phyloP scores from a whole-genome alignment of 768 basidiomycete genomes.

The Leccinellum rugosiceps region DNA sequence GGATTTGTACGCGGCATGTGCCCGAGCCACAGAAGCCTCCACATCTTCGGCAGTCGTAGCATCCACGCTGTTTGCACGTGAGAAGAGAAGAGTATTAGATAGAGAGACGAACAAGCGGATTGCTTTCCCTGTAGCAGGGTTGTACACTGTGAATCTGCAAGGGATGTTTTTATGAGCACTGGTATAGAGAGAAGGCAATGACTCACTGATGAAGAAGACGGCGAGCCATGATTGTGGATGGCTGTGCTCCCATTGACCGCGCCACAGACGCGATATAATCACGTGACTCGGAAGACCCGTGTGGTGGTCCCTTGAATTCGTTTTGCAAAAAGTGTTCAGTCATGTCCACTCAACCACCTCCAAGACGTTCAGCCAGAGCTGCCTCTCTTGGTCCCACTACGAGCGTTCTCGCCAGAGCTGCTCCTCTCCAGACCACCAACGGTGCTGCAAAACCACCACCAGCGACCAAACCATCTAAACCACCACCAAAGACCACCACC shows the following conservation, averaged over 20 bases:
- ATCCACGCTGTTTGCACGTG: constrained; percentile 42
- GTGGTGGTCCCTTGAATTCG: neutral
- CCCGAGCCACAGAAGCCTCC: constrained; percentile 45
- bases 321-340: neutral
- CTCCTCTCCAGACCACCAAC: constrained; percentile 29
- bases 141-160: constrained; percentile 36
- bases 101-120: constrained; percentile 55
- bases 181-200: no score
- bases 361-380: constrained; percentile 53
- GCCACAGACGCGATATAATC: constrained; percentile 27
- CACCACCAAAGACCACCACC: constrained; percentile 19
- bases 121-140: constrained; percentile 65
- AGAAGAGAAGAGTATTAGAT: constrained; percentile 38
- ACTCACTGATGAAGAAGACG: constrained; percentile 8
- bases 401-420: constrained; percentile 24
- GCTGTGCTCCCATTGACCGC: constrained; percentile 12
- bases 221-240: constrained; percentile 12
- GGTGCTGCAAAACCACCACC: constrained; percentile 30
- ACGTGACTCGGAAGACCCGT: constrained; percentile 11
- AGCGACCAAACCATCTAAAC: constrained; percentile 11
- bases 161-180: no score
- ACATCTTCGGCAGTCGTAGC: constrained; percentile 54
- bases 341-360: constrained; percentile 35
- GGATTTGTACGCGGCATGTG: constrained; percentile 57
- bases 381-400: constrained; percentile 42